Evolutionary conservation across 768 basidiomycete species (phyloP).

Genomic region (Suillus bovinus): DNA sequence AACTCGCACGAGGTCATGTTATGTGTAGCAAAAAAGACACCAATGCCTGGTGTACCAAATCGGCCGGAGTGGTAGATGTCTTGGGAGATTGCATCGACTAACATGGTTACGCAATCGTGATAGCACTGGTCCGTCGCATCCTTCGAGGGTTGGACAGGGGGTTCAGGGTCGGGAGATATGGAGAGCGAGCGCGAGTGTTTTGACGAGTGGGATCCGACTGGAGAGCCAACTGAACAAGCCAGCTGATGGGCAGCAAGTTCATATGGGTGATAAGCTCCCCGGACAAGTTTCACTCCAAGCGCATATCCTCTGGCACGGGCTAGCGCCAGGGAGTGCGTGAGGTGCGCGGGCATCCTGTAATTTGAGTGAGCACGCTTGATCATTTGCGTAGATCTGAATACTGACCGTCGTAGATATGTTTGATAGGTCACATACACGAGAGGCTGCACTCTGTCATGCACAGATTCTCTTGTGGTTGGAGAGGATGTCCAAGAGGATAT

Average conservation of each 20-base stretch:
- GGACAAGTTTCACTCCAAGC: constrained; percentile 88
- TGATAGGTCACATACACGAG: constrained; percentile 87
- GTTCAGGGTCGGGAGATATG: constrained; percentile 55
- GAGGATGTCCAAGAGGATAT: background rate
- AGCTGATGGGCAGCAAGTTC: constrained; percentile 52
- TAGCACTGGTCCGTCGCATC: constrained; percentile 74
- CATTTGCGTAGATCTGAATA: background rate
- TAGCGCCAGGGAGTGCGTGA: constrained; percentile 62
- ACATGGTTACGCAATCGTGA: constrained; percentile 55
- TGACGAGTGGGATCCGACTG: background rate
- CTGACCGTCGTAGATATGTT: constrained; percentile 77
- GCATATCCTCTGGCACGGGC: constrained; percentile 68
- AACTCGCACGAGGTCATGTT: constrained; percentile 69
- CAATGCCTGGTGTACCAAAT: constrained; percentile 36
- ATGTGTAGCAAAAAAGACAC: constrained; percentile 85
- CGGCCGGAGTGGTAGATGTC: constrained; percentile 40
- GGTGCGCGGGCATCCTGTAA: constrained; percentile 64
- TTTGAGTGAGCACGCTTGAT: background rate
- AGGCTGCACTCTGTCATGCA: constrained; percentile 47
- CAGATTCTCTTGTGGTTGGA: background rate
- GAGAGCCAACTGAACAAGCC: constrained; percentile 16
- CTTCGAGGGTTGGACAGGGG: constrained; percentile 73
- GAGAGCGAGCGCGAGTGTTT: constrained; percentile 29
- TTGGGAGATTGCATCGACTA: constrained; percentile 56
- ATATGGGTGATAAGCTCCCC: constrained; percentile 87